These are phyloP conservation scores for Gossypium anomalum DNA, from an alignment of 345 rosid species.

Conservation along the genomic window DNA sequence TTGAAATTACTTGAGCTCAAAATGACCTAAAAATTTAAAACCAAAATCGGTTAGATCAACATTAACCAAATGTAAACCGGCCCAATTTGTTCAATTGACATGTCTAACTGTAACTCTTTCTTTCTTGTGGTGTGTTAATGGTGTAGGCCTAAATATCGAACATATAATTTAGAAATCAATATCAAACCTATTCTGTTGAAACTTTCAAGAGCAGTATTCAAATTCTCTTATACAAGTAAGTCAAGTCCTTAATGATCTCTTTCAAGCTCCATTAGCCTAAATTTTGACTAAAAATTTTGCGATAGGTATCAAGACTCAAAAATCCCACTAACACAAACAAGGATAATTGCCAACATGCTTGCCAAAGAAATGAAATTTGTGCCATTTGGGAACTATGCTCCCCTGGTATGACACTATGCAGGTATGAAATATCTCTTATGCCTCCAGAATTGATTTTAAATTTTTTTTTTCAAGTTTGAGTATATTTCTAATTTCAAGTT, in stretches of 20 bases:
- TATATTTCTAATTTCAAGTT: too few relatives aligned
- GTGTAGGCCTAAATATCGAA: background rate
- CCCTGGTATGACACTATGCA: constrained; percentile 3
- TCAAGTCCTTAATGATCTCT: background rate
- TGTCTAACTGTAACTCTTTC: too few relatives aligned
- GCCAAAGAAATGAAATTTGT: background rate
- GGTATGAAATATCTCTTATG: background rate
- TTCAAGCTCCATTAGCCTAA: background rate
- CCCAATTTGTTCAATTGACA: too few relatives aligned
- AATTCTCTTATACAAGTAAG: background rate
- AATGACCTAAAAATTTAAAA: too few relatives aligned
- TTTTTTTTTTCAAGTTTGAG: too few relatives aligned
- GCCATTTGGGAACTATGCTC: background rate
- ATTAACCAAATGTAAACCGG: too few relatives aligned
- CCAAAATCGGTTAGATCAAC: too few relatives aligned
- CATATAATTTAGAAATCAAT: background rate
- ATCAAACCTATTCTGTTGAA: background rate
- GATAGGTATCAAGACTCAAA: background rate
- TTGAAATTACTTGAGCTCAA: too few relatives aligned
- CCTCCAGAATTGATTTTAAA: too few relatives aligned
- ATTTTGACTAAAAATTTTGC: background rate
- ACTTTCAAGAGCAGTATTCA: background rate
- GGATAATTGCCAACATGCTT: constrained; percentile 4
- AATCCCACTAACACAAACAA: constrained; percentile 6
- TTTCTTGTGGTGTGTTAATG: background rate